Percentiles rank a stretch among this genome's conserved stretches.
Conservation (phyloP, 2,329 filamentous ascomycete species). For the Amauroascus verrucosus region DNA sequence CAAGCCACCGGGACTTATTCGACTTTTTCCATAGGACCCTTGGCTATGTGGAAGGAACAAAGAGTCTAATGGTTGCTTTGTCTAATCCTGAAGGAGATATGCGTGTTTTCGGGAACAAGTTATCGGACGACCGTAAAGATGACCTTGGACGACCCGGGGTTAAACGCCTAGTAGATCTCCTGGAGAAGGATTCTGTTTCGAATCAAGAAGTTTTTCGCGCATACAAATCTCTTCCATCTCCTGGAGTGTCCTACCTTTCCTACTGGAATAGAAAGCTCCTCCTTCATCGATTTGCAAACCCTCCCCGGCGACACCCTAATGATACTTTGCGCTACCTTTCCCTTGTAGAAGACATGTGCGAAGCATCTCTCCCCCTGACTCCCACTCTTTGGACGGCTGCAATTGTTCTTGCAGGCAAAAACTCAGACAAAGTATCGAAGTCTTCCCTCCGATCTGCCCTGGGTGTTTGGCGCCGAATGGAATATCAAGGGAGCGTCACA, state of each 20-base stretch:
- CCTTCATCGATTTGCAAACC: conserved; percentile 56
- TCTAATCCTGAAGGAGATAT: conserved; percentile 17
- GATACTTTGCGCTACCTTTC: conserved; percentile 72
- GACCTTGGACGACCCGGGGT: conserved; percentile 28
- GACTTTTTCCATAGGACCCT: conserved; percentile 14
- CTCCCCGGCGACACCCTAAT: conserved; percentile 28
- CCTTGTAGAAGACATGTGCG: conserved; percentile 72
- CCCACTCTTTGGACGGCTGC: conserved; percentile 72
- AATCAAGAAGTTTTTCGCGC: conserved; percentile 43
- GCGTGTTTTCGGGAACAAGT: conserved; percentile 5
- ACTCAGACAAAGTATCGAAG: conserved; percentile 49
- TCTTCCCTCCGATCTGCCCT: conserved; percentile 59
- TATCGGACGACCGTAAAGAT: conserved; percentile 12
- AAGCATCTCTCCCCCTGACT: conserved; percentile 57
- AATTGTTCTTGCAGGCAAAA: conserved; percentile 66
- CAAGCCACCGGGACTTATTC: conserved; percentile 10
- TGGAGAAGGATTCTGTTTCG: conserved; percentile 36
- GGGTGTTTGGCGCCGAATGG: conserved; percentile 82
- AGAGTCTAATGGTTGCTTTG: conserved; percentile 14
- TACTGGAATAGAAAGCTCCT: conserved; percentile 50
- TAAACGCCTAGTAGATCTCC: conserved; percentile 32
- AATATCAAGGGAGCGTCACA: conserved; percentile 54
- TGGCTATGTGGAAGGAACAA: conserved; percentile 16
- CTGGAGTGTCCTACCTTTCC: conserved; percentile 44
- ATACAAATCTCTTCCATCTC: conserved; percentile 45